Evolutionary conservation across 805 yeast species (phyloP), one percentile per base, ranked within the genome.

Genomic region (Candida tallmaniae): DNA sequence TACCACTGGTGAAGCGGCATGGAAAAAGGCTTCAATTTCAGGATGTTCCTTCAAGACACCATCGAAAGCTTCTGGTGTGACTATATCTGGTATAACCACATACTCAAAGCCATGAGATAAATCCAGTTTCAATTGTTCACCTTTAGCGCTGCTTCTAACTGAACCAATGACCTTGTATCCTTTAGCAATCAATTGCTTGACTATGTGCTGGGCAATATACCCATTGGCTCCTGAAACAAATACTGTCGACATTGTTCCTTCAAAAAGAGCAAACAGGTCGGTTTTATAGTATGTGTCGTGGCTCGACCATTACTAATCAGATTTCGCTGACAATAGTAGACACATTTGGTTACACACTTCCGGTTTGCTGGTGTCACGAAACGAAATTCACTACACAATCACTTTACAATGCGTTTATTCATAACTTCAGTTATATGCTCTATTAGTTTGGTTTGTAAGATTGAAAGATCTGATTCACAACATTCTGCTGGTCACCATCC

Each of bases 191-290:
- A 75, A 61, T n/a, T 47, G 46, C 27, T 60, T 57, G 29, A 74
- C 58, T 13, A 73, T 54, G 44, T 74, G 75, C 43, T 62, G 70
- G 20, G 80, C 80, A 37, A 76, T 65, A 48, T 61, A 75, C 11
- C 81, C 81, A 10, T 74, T 59, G 19, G 76, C 77, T 14, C 81
- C 81, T 4, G 80, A 59, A 21, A 75, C 35, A 22, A 35, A 35
- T 12, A 35, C 39, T 3, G 39, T 31, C 2, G 35, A 3, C 39
- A 35, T 35, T 28, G 6, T 23, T n/a, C n/a, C n/a, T n/a, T n/a
- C n/a, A 21, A 8, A 13, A 10, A 7, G 23, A 20, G 23, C 23
- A 20, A 20, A 20, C 10, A 10, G 7, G 23, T 20, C 23, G 10
- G 10, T 20, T 20, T 20, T n/a, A n/a, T n/a, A n/a, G n/a, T n/a